Evolutionary conservation across 1,284 basidiomycete species (phyloP), one percentile per base, ranked within the genome.

Genomic region (Golubevia sp.): DNA sequence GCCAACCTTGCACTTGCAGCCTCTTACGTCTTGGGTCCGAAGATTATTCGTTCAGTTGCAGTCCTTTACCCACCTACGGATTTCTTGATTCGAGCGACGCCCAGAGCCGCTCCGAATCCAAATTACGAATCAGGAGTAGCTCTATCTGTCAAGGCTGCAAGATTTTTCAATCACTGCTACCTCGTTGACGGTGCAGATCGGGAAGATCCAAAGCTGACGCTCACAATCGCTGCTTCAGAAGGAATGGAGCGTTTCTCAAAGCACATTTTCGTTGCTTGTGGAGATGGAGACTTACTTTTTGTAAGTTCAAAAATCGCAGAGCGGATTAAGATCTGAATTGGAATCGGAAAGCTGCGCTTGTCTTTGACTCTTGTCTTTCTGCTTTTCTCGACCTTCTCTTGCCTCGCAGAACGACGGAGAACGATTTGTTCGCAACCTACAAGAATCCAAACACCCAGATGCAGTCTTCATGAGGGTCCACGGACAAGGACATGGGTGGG

Each of bases 401-500:
- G n/a, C n/a, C n/a, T n/a, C n/a, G n/a, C 30, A 34, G 30, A 34
- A 34, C 11, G 30, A 34, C 11, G 30, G 30, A 34, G 5, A 34
- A 11, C 5, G 5, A 5, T 34, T 34, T 11, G 11, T 34, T 11
- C 4, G 11, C 5, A 34, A 34, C 11, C 30, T 34, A 5, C 30
- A 34, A 11, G 5, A 34, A 34, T 34, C 30, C 4, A 11, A 11
- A 34, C 30, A 34, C 11, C 30, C 30, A 34, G 30, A 34, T 34
- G 30, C 30, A 5, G 5, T 5, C 4, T 34, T 34, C 30, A 34
- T 34, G 70, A 65, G 66, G 44, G 71, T 68, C 11, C 30, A 51
- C n/a, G 70, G 70, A 11, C 69, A 74, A 48, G 72, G 72, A 1
- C 72, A 74, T 62, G 65, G 64, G 48, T 73, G 70, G 72, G 72